phyloP scores from a whole-genome alignment of 192 early-diverging fungal genomes.

The Backusella psychrophila region DNA sequence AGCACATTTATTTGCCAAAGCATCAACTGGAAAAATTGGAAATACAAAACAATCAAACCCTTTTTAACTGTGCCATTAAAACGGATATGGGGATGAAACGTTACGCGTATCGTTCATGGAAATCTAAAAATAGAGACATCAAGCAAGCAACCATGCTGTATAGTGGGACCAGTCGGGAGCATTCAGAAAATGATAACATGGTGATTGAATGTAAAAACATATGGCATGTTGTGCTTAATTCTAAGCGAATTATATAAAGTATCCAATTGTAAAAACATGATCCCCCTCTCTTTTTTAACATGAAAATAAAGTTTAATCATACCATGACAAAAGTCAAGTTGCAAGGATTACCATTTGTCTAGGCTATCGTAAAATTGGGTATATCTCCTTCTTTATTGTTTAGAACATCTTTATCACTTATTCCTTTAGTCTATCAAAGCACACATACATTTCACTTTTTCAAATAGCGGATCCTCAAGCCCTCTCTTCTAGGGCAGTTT shows the following conservation, averaged over 20 bases:
- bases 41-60: background rate
- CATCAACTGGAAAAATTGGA: background rate
- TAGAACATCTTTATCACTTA: no score
- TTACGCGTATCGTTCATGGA: background rate
- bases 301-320: no score
- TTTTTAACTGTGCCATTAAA: background rate
- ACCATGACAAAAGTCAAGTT: no score
- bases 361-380: no score
- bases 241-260: background rate
- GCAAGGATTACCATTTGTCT: no score
- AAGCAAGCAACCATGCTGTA: background rate
- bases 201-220: background rate
- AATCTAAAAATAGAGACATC: background rate
- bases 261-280: no score
- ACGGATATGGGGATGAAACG: background rate
- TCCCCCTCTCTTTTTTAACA: no score
- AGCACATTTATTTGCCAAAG: background rate
- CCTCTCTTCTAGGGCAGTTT: no score
- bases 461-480: no score
- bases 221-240: background rate
- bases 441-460: no score
- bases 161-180: background rate
- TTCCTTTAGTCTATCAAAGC: no score
- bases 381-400: no score
- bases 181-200: background rate